Percentiles rank a stretch among this genome's conserved stretches.
These are phyloP conservation scores for Paraleonurus japonicus DNA, from an alignment of 257 asterid species.

Conservation along the genomic window DNA sequence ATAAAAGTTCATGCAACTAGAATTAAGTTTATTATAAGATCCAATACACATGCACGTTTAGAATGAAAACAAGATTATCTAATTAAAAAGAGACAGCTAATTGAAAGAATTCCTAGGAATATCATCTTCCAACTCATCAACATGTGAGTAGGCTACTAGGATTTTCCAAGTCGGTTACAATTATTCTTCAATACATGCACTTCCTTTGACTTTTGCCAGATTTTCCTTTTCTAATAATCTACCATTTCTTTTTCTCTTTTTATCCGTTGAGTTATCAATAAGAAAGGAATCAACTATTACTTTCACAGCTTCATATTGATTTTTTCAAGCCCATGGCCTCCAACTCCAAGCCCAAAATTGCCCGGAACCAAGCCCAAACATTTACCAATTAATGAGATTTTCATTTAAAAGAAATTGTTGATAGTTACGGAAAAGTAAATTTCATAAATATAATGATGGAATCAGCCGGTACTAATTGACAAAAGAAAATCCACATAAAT, in stretches of 20 bases:
- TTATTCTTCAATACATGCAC: conserved; percentile 12
- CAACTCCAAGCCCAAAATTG: too few relatives aligned
- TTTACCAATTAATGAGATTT: too few relatives aligned
- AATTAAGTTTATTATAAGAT: not conserved
- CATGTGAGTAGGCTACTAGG: conserved; percentile 32
- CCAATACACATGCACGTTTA: not conserved
- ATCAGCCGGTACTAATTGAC: too few relatives aligned
- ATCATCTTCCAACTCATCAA: conserved; percentile 29
- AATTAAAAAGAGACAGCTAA: conserved; percentile 7
- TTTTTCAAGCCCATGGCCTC: not conserved
- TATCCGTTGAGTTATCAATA: conserved; percentile 6
- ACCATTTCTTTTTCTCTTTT: too few relatives aligned
- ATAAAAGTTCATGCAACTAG: not conserved
- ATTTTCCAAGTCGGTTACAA: conserved; percentile 28
- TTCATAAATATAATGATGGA: too few relatives aligned
- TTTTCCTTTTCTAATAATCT: conserved; percentile 11
- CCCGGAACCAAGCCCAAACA: too few relatives aligned
- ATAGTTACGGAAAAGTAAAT: too few relatives aligned
- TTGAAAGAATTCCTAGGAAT: conserved; percentile 22
- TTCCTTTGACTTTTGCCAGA: conserved; percentile 23
- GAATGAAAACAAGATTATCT: conserved; percentile 4
- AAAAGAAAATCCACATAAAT: too few relatives aligned
- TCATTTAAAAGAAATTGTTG: too few relatives aligned
- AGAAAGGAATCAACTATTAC: conserved; percentile 27
- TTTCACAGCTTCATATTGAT: too few relatives aligned